phyloP scores from a whole-genome alignment of 2,329 filamentous ascomycete genomes.

The Aspergillus sp. region DNA sequence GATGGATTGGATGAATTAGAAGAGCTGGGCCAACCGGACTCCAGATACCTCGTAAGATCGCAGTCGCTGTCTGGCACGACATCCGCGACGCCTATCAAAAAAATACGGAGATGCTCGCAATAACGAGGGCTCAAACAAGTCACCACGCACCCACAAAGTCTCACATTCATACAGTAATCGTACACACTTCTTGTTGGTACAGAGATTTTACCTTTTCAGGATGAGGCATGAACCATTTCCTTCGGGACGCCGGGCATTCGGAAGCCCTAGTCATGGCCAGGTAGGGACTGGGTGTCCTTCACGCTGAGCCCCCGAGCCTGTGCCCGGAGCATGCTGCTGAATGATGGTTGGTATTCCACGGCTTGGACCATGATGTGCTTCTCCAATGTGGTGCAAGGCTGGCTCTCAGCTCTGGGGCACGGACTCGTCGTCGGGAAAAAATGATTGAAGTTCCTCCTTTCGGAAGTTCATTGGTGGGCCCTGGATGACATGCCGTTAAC shows the following conservation, averaged over 20 bases:
- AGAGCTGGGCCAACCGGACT: slow-evolving; percentile 24
- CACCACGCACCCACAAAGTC: slow-evolving; percentile 41
- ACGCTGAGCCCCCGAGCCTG: slow-evolving; percentile 30
- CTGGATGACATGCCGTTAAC: slow-evolving; percentile 22
- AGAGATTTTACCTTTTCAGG: not conserved
- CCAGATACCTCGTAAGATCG: slow-evolving; percentile 12
- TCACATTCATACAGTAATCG: slow-evolving; percentile 41
- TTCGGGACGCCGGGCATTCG: not conserved
- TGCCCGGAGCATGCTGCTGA: slow-evolving; percentile 25
- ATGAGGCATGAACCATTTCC: not conserved
- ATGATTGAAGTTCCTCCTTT: slow-evolving; percentile 40
- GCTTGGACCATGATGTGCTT: slow-evolving; percentile 27
- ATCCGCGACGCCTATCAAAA: slow-evolving; percentile 8
- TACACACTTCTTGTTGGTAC: not conserved
- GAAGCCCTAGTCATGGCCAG: slow-evolving; percentile 14
- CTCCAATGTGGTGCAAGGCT: slow-evolving; percentile 19
- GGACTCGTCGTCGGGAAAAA: slow-evolving; percentile 39
- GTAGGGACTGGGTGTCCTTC: slow-evolving; percentile 19
- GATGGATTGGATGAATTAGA: slow-evolving; percentile 39
- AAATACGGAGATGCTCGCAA: slow-evolving; percentile 12
- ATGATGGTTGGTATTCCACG: slow-evolving; percentile 25
- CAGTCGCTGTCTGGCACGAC: not conserved
- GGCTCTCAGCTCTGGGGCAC: slow-evolving; percentile 17
- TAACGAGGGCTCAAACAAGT: slow-evolving; percentile 31
- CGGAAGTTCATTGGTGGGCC: slow-evolving; percentile 43